Evolutionary conservation across 192 early-diverging fungal species (phyloP), one percentile per base, ranked within the genome.

Genomic region (Mortierella alpina): DNA sequence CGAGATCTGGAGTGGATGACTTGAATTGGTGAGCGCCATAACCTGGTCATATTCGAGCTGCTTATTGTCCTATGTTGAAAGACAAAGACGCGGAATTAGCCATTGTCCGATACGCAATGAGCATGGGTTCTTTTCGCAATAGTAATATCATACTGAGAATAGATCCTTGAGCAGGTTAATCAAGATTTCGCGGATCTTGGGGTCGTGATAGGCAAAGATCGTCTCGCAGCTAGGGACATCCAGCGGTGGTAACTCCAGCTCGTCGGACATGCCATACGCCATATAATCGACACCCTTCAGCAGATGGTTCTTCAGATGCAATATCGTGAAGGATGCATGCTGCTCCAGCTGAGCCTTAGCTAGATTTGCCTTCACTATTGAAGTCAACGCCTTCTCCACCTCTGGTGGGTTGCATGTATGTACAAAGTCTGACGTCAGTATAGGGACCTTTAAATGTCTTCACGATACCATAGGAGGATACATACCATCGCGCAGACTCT

Each of bases 251-350:
- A 94, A 45, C 67, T 89, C 78, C 11, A 89, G 70, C 7, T 77
- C 79, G 61, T 92, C 88, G 0, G 84, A 79, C 57, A 91, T 73
- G 12, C 89, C 92, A 72, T 93, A 93, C 8, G 75, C 72, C 58
- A 82, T 71, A 62, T 85, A 88, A 69, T 93, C 92, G 39, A 92
- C 80, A 45, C 78, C 73, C 15, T 72, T 71, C 44, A 89, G 46
- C 41, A 90, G 82, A n/a, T 82, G 82, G 49, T 83, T 84, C 54
- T 82, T 83, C 31, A 89, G 69, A 47, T 84, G 84, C 18, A 68
- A 69, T 54, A 85, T 75, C 14, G 88, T 66, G 58, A 85, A 88
- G 5, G 70, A 44, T 9, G 68, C 68, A 48, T 90, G 88, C 57
- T 90, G 88, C 8, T 77, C 83, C 31, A 90, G 65, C 47, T 86